Evolutionary conservation across 164 flowering plant species (phyloP).

Genomic region (Vitis labrusca): DNA sequence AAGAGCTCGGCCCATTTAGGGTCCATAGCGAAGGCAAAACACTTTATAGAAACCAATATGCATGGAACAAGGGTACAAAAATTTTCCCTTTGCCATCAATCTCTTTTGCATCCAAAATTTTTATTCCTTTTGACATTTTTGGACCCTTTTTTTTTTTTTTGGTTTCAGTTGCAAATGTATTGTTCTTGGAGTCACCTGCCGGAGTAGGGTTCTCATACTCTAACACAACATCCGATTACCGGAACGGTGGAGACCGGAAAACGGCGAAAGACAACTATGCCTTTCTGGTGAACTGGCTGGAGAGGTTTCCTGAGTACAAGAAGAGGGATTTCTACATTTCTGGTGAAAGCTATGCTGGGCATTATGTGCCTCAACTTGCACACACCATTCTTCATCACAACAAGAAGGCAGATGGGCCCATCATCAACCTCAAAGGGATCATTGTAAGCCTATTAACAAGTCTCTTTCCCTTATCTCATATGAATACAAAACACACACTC

Average conservation of each 20-base stretch:
- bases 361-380: conserved; percentile 13
- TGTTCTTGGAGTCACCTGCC: conserved; percentile 44
- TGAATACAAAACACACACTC: too few species aligned
- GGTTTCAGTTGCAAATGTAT: conserved; percentile 31
- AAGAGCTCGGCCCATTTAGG: conserved; percentile 13
- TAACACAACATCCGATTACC: conserved; percentile 11
- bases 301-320: conserved; percentile 18
- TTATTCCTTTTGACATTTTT: too few species aligned
- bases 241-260: background rate
- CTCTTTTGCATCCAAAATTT: too few species aligned
- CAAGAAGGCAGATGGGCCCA: background rate
- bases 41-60: background rate
- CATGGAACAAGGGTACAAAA: conserved; percentile 12
- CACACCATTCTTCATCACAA: background rate
- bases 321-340: conserved; percentile 12
- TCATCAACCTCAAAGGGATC: conserved; percentile 8
- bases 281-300: conserved; percentile 18
- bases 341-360: conserved; percentile 27
- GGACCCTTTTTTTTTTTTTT: background rate
- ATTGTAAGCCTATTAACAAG: background rate
- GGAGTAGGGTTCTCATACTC: conserved; percentile 44
- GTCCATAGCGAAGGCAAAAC: conserved; percentile 1
- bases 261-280: conserved; percentile 11
- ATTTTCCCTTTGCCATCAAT: too few species aligned
- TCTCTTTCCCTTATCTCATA: too few species aligned